Evolutionary conservation across 169 alveolate genomes (phyloP), one percentile per base, ranked within the genome.

Genomic region (Eimeria falciformis): DNA sequence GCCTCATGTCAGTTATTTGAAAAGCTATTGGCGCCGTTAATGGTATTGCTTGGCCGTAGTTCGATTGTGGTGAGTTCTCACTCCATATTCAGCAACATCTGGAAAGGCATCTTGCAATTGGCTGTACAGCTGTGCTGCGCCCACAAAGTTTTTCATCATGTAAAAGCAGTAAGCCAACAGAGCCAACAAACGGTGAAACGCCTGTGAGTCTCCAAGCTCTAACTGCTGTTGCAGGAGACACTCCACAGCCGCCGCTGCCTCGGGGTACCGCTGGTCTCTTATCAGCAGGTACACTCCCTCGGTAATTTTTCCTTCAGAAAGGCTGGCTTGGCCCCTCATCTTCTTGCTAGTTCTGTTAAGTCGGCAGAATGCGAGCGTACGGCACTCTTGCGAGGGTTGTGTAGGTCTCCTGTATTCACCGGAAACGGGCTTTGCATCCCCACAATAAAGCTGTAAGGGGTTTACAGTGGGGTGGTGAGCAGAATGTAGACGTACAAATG

Each of bases 101-200:
- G 90, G 90, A 45, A 81, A 81, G 29, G 77, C 75, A 55, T 81
- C 77, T 21, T 29, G 25, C 27, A 81, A 56, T 4, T 5, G 73
- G 58, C 23, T 81, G 75, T 89, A 89, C 5, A 56, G 33, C 23
- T 53, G 81, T 47, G 73, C 82, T 18, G 93, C 93, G 47, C 43
- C 82, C 47, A 40, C 75, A 58, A 75, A 89, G n/a, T 55, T 75
- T 56, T 58, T 29, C 45, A 40, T 68, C 83, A 27, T 71, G 50
- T 89, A 89, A 9, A 50, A 37, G 56, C 83, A 89, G 50, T 89
- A 89, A 9, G 62, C 93, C 14, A 89, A 89, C 65, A 89, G 23
- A 27, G 83, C 43, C 9, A 53, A 21, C 50, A 89, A 46, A 21
- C 90, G n/a, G 12, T 56, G 46, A 18, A 25, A 37, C 43, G 18